A percentile compares a stretch with the other conserved stretches of the same genome.
phyloP scores from a whole-genome alignment of 2,329 filamentous ascomycete genomes.

The Botryosphaeria dothidea region DNA sequence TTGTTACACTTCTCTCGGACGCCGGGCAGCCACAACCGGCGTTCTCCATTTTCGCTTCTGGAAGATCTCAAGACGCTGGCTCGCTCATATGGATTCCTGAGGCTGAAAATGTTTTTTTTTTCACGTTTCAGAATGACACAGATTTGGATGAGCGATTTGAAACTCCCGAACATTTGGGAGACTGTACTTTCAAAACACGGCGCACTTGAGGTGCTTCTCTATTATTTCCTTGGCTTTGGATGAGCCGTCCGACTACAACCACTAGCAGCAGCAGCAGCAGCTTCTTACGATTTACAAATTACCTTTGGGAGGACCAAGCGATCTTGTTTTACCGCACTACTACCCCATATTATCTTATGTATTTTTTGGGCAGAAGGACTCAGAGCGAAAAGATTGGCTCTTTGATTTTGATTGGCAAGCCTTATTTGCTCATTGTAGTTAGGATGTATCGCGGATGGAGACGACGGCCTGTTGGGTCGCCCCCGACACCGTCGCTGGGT shows the following conservation, averaged over 20 bases:
- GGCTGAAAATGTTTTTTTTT: background rate
- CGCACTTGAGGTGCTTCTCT: conserved; percentile 5
- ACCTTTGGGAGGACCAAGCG: conserved; percentile 11
- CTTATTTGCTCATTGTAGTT: conserved; percentile 14
- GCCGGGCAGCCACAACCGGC: background rate
- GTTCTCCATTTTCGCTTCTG: conserved; percentile 9
- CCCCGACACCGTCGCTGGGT: background rate
- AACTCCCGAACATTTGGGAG: background rate
- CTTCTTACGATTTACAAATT: conserved; percentile 10
- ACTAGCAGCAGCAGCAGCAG: background rate
- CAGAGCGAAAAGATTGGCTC: conserved; percentile 14
- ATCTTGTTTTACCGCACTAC: background rate
- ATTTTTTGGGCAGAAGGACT: background rate
- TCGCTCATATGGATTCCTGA: conserved; percentile 16
- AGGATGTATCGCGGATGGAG: background rate
- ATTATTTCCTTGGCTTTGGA: background rate
- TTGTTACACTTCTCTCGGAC: background rate
- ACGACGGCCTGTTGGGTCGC: background rate
- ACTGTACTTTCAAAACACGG: background rate
- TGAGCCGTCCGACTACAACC: background rate
- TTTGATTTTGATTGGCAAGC: conserved; percentile 13
- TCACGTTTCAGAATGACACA: conserved; percentile 13
- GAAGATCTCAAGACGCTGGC: conserved; percentile 18
- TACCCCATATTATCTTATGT: conserved; percentile 7
- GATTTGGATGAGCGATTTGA: conserved; percentile 14